phyloP scores from a whole-genome alignment of 257 asterid genomes.

The Echites panduratus region DNA sequence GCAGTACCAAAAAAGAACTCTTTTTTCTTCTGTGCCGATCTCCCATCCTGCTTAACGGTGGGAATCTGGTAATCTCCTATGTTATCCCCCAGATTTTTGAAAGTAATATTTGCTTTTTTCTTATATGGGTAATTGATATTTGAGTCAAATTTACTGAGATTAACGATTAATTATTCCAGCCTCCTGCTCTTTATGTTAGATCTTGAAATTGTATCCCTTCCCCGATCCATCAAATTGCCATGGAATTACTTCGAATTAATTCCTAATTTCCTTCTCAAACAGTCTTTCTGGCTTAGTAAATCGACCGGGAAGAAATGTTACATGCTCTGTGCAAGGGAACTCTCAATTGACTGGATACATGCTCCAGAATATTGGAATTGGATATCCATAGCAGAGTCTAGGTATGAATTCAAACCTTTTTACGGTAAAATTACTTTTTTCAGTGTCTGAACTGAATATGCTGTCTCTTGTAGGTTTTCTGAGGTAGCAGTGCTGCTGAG shows the following conservation, averaged over 20 bases:
- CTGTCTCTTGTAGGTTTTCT: conserved; percentile 34
- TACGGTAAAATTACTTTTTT: background rate
- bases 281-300: conserved; percentile 30
- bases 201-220: too few species aligned
- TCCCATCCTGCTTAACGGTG: conserved; percentile 23
- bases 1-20: conserved; percentile 30
- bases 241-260: too few species aligned
- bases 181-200: too few species aligned
- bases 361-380: conserved; percentile 29
- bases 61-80: conserved; percentile 28
- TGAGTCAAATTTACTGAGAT: too few species aligned
- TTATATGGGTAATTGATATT: too few species aligned
- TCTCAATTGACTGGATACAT: conserved; percentile 26
- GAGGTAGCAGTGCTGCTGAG: conserved; percentile 45
- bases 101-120: too few species aligned
- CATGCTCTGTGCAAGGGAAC: conserved; percentile 36
- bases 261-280: background rate
- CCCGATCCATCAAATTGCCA: too few species aligned
- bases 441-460: background rate
- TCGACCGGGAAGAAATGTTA: conserved; percentile 35
- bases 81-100: too few species aligned
- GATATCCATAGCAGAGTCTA: conserved; percentile 32
- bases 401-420: conserved; percentile 18
- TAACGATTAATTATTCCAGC: too few species aligned
- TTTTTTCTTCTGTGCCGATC: conserved; percentile 23